Conservation (phyloP, 495 filamentous ascomycete species). For the Podospora bellae-mahoneyi region DNA sequence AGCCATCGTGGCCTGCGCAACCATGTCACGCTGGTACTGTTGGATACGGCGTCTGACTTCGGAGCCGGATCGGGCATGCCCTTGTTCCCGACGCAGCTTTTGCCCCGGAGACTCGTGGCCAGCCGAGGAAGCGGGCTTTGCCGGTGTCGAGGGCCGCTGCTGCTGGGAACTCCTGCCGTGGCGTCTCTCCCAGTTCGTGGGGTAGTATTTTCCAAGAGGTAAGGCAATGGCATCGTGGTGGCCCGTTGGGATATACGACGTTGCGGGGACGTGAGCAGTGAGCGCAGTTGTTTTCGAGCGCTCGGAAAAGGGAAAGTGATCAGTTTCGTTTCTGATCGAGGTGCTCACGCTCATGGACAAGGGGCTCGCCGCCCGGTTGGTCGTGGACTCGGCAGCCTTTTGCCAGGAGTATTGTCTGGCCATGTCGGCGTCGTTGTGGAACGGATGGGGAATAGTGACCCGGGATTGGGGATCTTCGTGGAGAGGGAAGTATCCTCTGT, state of each 20-base stretch:
- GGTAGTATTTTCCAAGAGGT: conserved; percentile 45
- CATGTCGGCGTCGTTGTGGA: conserved; percentile 37
- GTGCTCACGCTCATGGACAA: not conserved
- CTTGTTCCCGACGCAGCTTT: conserved; percentile 12
- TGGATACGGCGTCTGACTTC: conserved; percentile 50
- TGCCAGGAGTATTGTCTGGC: conserved; percentile 35
- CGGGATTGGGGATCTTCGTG: conserved; percentile 45
- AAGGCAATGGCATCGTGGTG: not conserved
- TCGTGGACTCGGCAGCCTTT: conserved; percentile 27
- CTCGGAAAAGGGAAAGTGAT: conserved; percentile 6
- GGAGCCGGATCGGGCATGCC: conserved; percentile 36
- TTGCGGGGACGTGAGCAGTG: not conserved
- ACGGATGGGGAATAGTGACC: conserved; percentile 41
- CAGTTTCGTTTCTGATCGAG: not conserved
- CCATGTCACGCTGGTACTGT: conserved; percentile 61
- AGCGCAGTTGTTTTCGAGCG: conserved; percentile 21
- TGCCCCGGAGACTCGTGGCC: conserved; percentile 31
- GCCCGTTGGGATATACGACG: conserved; percentile 41
- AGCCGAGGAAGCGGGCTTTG: conserved; percentile 14
- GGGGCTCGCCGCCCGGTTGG: not conserved
- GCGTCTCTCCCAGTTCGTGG: conserved; percentile 47
- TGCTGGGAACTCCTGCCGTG: conserved; percentile 19
- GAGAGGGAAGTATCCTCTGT: conserved; percentile 51
- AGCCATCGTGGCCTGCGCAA: conserved; percentile 45
- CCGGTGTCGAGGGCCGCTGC: conserved; percentile 17